Percentiles rank a stretch among this genome's conserved stretches.
Evolutionary conservation across 306 rosid genomes (phyloP).

Genomic region (Citrullus amarus): DNA sequence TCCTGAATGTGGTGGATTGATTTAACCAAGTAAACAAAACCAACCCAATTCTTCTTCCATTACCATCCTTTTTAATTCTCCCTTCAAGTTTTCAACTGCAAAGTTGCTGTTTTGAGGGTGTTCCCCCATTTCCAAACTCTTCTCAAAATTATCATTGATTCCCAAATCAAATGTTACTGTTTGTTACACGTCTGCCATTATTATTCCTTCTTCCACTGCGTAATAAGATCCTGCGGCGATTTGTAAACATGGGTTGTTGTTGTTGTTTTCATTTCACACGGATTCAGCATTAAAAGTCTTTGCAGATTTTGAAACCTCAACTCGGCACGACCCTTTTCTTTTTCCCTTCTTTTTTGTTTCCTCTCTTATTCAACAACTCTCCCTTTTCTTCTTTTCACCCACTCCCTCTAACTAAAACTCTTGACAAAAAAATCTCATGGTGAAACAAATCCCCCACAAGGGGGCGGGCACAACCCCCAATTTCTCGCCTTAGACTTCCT

Average conservation of each 20-base stretch:
- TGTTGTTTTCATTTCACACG: not conserved
- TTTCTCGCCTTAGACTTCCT: not conserved
- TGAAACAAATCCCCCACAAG: not conserved
- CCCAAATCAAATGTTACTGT: not conserved
- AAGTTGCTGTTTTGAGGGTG: not conserved
- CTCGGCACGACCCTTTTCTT: not conserved
- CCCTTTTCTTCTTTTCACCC: not conserved
- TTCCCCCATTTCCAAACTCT: not conserved
- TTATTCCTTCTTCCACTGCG: not conserved
- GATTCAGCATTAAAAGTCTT: slow-evolving; percentile 1
- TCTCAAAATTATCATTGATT: not conserved
- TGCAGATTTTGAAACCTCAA: not conserved
- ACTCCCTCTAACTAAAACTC: slow-evolving; percentile 1
- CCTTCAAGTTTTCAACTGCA: not conserved
- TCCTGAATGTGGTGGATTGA: not conserved
- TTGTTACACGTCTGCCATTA: not conserved
- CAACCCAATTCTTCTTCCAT: not conserved
- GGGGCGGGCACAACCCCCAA: not conserved
- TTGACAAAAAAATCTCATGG: not conserved
- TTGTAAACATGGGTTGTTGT: not conserved
- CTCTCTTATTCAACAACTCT: not conserved
- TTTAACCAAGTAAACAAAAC: not conserved
- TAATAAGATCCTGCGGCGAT: not conserved
- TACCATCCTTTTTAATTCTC: not conserved
- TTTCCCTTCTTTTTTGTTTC: not conserved